These are phyloP conservation scores for Flueggea neowawraea DNA, from an alignment of 441 rosid genomes.

Conservation along the genomic window DNA sequence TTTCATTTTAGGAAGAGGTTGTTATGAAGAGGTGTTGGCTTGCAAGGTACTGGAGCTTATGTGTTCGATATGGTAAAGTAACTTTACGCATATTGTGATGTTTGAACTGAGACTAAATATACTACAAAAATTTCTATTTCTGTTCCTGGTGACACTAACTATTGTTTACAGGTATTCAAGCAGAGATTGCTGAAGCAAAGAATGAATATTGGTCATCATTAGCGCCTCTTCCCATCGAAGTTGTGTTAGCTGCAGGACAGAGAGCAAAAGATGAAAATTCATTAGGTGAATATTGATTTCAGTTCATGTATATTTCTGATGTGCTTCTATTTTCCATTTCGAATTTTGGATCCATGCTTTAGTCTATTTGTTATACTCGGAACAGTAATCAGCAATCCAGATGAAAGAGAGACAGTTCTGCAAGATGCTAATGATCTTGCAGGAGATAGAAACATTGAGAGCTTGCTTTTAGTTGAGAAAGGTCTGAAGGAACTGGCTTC, in stretches of 20 bases:
- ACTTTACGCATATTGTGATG: neutral
- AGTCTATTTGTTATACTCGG: slow-evolving; percentile 5
- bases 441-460: slow-evolving; percentile 71
- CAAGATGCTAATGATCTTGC: slow-evolving; percentile 39
- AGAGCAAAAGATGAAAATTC: slow-evolving; percentile 50
- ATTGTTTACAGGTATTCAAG: slow-evolving; percentile 60
- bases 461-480: slow-evolving; percentile 84
- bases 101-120: neutral
- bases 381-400: slow-evolving; percentile 40
- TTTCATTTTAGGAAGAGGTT: slow-evolving; percentile 82
- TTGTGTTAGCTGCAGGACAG: slow-evolving; percentile 78
- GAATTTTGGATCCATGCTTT: neutral
- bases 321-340: neutral
- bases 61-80: slow-evolving; percentile 57
- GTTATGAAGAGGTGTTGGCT: slow-evolving; percentile 98
- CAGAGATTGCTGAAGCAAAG: slow-evolving; percentile 73
- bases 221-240: slow-evolving; percentile 85
- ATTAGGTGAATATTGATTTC: slow-evolving; percentile 31
- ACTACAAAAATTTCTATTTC: neutral
- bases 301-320: neutral
- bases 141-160: neutral
- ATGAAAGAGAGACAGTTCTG: slow-evolving; percentile 46
- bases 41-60: slow-evolving; percentile 87
- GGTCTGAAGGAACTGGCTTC: slow-evolving; percentile 83
- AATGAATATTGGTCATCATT: slow-evolving; percentile 83